These are phyloP conservation scores for Metschnikowia corniflorae DNA, from an alignment of 805 yeast species.

Conservation along the genomic window DNA sequence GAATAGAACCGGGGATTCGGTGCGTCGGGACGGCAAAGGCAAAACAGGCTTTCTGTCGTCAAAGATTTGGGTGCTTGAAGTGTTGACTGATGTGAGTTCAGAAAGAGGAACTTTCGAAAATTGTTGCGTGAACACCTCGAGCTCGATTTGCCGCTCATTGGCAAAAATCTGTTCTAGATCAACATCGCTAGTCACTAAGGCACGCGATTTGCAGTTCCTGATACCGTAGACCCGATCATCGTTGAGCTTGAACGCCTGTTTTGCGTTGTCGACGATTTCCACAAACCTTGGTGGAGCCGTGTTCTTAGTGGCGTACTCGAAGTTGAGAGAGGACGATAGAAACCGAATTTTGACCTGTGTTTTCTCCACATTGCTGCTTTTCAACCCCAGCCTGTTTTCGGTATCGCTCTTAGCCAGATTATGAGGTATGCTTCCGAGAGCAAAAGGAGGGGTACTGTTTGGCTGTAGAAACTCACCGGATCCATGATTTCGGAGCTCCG, in stretches of 20 bases:
- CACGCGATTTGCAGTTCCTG: slow-evolving; percentile 24
- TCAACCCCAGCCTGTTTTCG: no score
- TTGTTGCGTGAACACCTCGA: slow-evolving; percentile 36
- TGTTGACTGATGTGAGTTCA: slow-evolving; percentile 33
- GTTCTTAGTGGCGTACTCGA: slow-evolving; percentile 59
- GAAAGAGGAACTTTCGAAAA: slow-evolving; percentile 34
- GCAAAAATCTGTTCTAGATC: slow-evolving; percentile 39
- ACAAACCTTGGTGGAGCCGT: slow-evolving; percentile 76
- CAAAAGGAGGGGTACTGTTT: background rate
- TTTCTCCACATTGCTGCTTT: slow-evolving; percentile 17
- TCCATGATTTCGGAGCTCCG: slow-evolving; percentile 20
- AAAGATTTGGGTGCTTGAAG: slow-evolving; percentile 14
- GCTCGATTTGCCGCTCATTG: slow-evolving; percentile 28
- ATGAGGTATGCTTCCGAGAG: no score
- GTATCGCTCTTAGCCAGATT: no score
- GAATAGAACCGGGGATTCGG: slow-evolving; percentile 16
- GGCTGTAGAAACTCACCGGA: slow-evolving; percentile 1
- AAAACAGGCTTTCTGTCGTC: no score
- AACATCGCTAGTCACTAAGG: slow-evolving; percentile 28
- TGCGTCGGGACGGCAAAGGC: slow-evolving; percentile 31
- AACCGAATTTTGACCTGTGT: slow-evolving; percentile 43
- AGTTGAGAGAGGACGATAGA: slow-evolving; percentile 53
- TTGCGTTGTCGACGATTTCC: slow-evolving; percentile 78
- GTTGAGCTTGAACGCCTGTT: slow-evolving; percentile 55
- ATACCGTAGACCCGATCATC: slow-evolving; percentile 24